Conservation (phyloP, 768 basidiomycete genomes). For the Lyophyllum semitale region DNA sequence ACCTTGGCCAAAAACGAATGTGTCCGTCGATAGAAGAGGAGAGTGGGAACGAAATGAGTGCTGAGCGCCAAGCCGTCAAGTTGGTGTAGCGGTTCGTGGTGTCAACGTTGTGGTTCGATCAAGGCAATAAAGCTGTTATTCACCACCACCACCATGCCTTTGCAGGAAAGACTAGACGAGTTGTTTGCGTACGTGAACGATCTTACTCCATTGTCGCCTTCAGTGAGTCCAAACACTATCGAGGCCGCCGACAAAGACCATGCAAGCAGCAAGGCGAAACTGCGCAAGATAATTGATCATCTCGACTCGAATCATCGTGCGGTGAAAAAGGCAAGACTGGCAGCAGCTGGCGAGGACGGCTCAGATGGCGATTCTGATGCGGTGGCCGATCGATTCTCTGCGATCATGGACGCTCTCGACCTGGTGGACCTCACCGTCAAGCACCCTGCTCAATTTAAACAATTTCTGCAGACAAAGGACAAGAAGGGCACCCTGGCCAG, state of each 20-base stretch:
- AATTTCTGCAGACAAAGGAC: neutral
- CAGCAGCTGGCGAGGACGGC: neutral
- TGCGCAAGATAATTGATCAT: neutral
- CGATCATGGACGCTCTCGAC: neutral
- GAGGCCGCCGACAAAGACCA: neutral
- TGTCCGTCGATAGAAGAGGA: too few species aligned
- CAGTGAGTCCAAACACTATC: neutral
- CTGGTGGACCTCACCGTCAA: neutral
- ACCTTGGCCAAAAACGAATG: too few species aligned
- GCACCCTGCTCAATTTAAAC: neutral
- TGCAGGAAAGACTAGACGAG: too few species aligned
- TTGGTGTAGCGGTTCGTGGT: too few species aligned
- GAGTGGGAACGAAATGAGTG: too few species aligned
- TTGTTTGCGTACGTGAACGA: too few species aligned
- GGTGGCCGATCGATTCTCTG: neutral
- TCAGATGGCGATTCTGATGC: neutral
- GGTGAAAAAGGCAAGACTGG: neutral
- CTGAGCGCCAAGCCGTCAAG: too few species aligned
- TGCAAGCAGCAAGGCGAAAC: neutral
- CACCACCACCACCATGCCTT: too few species aligned
- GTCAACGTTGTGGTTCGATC: too few species aligned
- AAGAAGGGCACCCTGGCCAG: neutral
- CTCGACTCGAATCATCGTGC: neutral
- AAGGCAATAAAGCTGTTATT: too few species aligned
- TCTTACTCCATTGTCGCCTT: neutral